Conservation (phyloP, 1,284 basidiomycete genomes). For the Ustilago nuda region DNA sequence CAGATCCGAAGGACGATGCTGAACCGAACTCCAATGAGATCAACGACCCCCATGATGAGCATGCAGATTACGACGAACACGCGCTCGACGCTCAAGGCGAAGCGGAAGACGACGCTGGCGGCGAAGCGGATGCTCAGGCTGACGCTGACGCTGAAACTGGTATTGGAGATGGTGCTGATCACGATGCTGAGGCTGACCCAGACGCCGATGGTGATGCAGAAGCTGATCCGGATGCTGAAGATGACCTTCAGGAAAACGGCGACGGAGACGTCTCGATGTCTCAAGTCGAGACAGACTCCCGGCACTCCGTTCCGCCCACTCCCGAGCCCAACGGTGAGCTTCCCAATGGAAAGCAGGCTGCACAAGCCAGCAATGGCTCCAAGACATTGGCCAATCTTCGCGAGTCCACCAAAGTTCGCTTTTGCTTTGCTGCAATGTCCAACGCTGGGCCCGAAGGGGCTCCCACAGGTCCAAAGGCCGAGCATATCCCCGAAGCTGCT, state of each 20-base stretch:
- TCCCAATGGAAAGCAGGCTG: conserved; percentile 8
- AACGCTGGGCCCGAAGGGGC: conserved; percentile 45
- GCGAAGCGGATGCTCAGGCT: conserved; percentile 11
- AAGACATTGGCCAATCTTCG: conserved; percentile 21
- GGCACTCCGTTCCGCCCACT: conserved; percentile 17
- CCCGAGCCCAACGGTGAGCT: conserved; percentile 21
- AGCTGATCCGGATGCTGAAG: conserved; percentile 8
- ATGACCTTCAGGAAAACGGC: neutral
- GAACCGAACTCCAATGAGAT: neutral
- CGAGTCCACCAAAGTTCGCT: conserved; percentile 44
- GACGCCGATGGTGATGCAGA: conserved; percentile 5
- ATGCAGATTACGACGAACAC: conserved; percentile 14
- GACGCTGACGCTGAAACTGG: conserved; percentile 16
- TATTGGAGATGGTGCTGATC: conserved; percentile 9
- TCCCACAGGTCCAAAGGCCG: conserved; percentile 44
- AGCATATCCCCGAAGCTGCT: conserved; percentile 20
- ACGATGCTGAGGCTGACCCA: conserved; percentile 18
- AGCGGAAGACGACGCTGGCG: conserved; percentile 21
- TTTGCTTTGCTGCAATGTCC: conserved; percentile 49
- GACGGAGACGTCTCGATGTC: conserved; percentile 16
- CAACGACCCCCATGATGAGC: conserved; percentile 8
- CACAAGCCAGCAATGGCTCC: conserved; percentile 3
- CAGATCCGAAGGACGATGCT: neutral
- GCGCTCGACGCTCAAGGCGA: neutral
- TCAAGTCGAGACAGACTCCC: conserved; percentile 17